These are phyloP conservation scores for Tympanopsis confertula DNA, from an alignment of 2,329 filamentous ascomycete species.

Conservation along the genomic window DNA sequence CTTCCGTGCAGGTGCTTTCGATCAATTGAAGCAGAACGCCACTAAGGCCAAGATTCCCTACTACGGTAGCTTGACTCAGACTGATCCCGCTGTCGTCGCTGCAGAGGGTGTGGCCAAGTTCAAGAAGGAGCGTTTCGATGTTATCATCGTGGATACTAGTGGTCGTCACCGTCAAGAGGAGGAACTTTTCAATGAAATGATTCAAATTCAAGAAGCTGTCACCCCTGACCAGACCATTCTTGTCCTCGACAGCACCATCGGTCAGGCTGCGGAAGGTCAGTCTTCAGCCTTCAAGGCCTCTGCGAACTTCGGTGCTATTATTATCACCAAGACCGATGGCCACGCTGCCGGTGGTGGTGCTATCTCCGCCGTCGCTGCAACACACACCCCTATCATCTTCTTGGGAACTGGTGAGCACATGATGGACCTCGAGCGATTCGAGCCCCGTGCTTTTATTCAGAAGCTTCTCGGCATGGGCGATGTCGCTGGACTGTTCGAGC, in stretches of 20 bases:
- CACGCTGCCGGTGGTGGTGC: constrained; percentile 92
- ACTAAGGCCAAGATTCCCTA: constrained; percentile 99
- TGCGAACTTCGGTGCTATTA: constrained; percentile 93
- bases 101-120: constrained; percentile 96
- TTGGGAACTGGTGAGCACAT: constrained; percentile 96
- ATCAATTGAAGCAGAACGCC: constrained; percentile 96
- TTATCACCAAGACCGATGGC: constrained; percentile 97
- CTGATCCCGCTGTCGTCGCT: constrained; percentile 85
- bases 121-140: constrained; percentile 95
- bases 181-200: constrained; percentile 93
- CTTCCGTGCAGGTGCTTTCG: constrained; percentile 94
- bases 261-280: constrained; percentile 88
- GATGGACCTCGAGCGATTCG: constrained; percentile 85
- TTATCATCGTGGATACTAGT: constrained; percentile 97
- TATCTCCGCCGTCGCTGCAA: constrained; percentile 93
- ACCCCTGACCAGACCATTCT: constrained; percentile 94
- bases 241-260: constrained; percentile 92
- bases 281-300: constrained; percentile 95
- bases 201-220: constrained; percentile 85
- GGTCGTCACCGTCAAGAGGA: constrained; percentile 90
- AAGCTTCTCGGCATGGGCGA: constrained; percentile 96
- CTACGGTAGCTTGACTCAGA: constrained; percentile 92
- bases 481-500: constrained; percentile 87
- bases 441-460: constrained; percentile 82
- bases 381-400: constrained; percentile 92